A percentile compares a stretch with the other conserved stretches of the same genome.
These are phyloP conservation scores for Saccharomycopsis sp. DNA, from an alignment of 805 yeast genomes.

Conservation along the genomic window DNA sequence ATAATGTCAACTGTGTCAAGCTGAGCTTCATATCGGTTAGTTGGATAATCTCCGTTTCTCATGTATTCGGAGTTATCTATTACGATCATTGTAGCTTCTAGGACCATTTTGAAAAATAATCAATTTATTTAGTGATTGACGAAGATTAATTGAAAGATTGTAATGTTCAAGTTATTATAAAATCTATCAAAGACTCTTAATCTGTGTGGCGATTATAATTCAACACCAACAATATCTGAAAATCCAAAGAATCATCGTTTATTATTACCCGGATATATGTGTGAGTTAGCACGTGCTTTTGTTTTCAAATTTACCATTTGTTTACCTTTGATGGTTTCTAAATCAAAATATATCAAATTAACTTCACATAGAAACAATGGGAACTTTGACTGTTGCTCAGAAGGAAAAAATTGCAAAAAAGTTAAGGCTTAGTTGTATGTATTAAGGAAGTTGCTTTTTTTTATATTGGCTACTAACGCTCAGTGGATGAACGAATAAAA, in stretches of 20 bases:
- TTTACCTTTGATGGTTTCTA: background rate
- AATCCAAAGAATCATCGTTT: background rate
- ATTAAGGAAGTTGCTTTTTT: background rate
- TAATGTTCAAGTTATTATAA: no score
- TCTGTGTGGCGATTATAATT: no score
- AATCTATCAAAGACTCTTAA: no score
- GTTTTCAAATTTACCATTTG: background rate
- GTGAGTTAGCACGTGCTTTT: background rate
- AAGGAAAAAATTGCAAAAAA: conserved; percentile 14
- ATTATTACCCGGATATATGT: background rate
- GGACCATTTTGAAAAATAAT: conserved; percentile 52
- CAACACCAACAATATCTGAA: background rate
- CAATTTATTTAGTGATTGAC: background rate
- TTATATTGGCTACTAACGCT: background rate
- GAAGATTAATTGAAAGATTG: background rate
- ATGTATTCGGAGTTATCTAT: conserved; percentile 94
- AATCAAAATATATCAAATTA: background rate
- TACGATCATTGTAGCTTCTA: conserved; percentile 94
- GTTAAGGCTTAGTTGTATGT: conserved; percentile 14
- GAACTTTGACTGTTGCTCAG: conserved; percentile 14
- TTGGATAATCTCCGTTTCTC: conserved; percentile 90
- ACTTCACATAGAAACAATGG: no score
- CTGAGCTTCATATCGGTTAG: conserved; percentile 88
- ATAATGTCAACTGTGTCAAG: conserved; percentile 81
- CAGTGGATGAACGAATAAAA: conserved; percentile 15